Evolutionary conservation across 176 grass and related monocot genomes (phyloP), one percentile per base, ranked within the genome.

Genomic region (Oryza punctata): DNA sequence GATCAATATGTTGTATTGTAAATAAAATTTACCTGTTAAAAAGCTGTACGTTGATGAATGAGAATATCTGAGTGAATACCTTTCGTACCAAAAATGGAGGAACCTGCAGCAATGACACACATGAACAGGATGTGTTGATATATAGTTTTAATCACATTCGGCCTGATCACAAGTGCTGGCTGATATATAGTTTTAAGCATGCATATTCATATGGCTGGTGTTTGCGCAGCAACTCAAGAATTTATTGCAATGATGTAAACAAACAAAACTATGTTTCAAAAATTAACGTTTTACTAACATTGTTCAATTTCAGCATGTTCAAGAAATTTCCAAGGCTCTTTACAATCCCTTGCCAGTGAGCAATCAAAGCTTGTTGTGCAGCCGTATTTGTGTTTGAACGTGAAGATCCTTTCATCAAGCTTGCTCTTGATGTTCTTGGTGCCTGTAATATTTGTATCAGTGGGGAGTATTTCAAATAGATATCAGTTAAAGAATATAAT

Each of bases 321-420:
- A 99, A 91, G 80, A 99, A 96, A 93, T 86, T 96, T 27, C 85
- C 88, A 67, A 99, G 93, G 86, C 93, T 94, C 90, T 86, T 96
- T 59, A 94, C 93, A 82, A 99, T 99, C 73, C 91, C 96, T 92
- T 99, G 93, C 96, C 96, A 96, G 80, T 99, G 96, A 94, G 92
- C 96, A 92, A 99, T 93, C 81, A 99, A 82, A 79, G 83, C 89
- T 92, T 94, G 89, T 64, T 96, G 93, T 47, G 89, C 89, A 54
- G 92, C 87, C 71, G 91, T 78, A 80, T 90, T 94, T 87, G 87
- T 93, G 75, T 88, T 90, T 43, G 93, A 93, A 78, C 90, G 87
- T 80, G 92, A 91, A 77, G 90, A 81, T 77, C 93, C 93, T 91
- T 95, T 98, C 87, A 98, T 95, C 79, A 98, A 86, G 82, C 91